Evolutionary conservation across 345 rosid species (phyloP), one percentile per base, ranked within the genome.

Genomic region (Hypericum androsaemum): DNA sequence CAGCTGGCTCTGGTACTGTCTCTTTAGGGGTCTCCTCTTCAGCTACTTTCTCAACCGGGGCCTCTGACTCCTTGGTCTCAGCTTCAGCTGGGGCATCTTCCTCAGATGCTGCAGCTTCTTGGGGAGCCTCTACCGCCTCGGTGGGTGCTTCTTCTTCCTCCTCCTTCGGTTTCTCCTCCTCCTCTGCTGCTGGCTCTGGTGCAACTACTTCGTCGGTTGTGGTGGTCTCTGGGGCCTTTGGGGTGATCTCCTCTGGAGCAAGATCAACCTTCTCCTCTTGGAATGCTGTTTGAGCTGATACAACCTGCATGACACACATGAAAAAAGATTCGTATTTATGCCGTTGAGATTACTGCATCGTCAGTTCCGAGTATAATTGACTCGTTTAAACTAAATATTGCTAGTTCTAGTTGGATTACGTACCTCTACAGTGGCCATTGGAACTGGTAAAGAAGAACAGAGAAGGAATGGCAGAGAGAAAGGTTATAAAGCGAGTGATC

Each of bases 401-500:
- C n/a, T n/a, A n/a, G n/a, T n/a, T n/a, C n/a, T n/a, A n/a, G n/a
- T n/a, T n/a, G n/a, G n/a, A n/a, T n/a, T n/a, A 4, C 32, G 32
- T 74, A 77, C 89, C 85, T 82, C 80, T 37, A 35, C 89, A 47
- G 79, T 65, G 63, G 89, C 89, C 89, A 82, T 68, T 38, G 59
- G 41, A 59, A 49, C 13, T 51, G 3, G 14, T 37, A 8, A 28
- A 35, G 15, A 42, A 61, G 47, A 17, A 41, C 13, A 44, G 0
- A 2, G 15, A 16, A 1, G 7, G 9, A 12, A 37, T 17, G 48
- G 12, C 14, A n/a, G 47, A 43, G n/a, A 11, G 12, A 43, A 7
- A 15, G 47, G 6, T 43, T 43, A 6, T 10, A 10, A 6, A 15
- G 47, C 10, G 47, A 6, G 12, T 43, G 39, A 37, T 57, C 32